Conservation (phyloP, 2,329 filamentous ascomycete genomes). For the Colletotrichum siamense region DNA sequence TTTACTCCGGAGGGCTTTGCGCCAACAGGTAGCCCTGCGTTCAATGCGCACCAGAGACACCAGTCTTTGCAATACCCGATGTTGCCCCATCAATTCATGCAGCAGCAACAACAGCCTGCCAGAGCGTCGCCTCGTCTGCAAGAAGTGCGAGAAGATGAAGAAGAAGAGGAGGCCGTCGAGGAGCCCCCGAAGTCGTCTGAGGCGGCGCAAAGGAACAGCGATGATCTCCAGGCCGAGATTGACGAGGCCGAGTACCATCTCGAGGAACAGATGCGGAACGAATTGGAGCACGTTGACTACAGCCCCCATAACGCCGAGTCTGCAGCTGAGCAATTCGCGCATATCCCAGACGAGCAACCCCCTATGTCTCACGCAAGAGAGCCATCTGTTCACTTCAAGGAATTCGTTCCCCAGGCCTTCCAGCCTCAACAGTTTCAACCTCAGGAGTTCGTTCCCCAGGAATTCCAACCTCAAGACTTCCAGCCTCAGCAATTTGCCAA, state of each 20-base stretch:
- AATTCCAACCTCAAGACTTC: background rate
- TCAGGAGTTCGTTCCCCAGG: slow-evolving; percentile 37
- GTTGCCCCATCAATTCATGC: slow-evolving; percentile 60
- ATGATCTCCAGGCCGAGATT: slow-evolving; percentile 85
- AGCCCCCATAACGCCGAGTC: slow-evolving; percentile 63
- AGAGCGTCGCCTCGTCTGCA: slow-evolving; percentile 68
- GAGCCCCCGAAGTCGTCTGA: slow-evolving; percentile 62
- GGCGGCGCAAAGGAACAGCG: slow-evolving; percentile 48
- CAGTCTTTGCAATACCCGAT: slow-evolving; percentile 65
- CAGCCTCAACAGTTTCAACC: background rate
- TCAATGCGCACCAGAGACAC: slow-evolving; percentile 59
- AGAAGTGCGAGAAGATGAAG: slow-evolving; percentile 77
- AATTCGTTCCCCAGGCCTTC: slow-evolving; percentile 24
- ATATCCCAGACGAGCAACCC: slow-evolving; percentile 11
- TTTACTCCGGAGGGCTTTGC: slow-evolving; percentile 59
- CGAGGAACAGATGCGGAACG: slow-evolving; percentile 78
- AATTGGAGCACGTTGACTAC: slow-evolving; percentile 80
- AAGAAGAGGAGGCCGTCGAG: slow-evolving; percentile 66
- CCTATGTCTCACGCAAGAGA: slow-evolving; percentile 44
- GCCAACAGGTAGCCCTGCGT: slow-evolving; percentile 42
- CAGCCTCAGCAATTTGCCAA: slow-evolving; percentile 57
- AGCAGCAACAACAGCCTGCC: slow-evolving; percentile 45
- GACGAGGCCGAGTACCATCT: slow-evolving; percentile 87
- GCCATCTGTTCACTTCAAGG: slow-evolving; percentile 50
- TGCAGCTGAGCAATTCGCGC: slow-evolving; percentile 13